Base-by-base conservation (phyloP, 2,329 filamentous ascomycete genomes). In the Aureobasidium sp. region DNA sequence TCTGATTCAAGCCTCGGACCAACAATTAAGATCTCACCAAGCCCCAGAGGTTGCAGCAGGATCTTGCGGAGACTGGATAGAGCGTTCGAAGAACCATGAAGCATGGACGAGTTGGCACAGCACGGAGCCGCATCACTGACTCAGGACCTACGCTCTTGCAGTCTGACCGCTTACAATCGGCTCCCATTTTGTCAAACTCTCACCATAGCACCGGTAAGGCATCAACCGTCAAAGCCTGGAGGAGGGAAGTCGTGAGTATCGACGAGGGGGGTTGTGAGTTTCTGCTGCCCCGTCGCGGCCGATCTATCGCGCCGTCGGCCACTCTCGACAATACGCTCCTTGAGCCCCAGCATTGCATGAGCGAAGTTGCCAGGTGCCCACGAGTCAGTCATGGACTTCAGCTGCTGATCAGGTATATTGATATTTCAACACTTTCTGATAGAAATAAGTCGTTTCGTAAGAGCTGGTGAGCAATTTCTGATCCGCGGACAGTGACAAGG, bases 321-420 rank as follows among this genome's bases (percentile, higher is more conserved):
- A 55, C 15, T 11, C 51, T 9, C 42, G 51, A 55, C 51, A 41
- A 31, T 29, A 41, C 37, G 42, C 17, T 55, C 20, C 17, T 31
- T 29, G 51, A 41, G 8, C 17, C 51, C 51, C 37, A 55, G 27
- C 34, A 27, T 22, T 39, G 34, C 20, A 39, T 52, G 49, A 14
- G 20, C 15, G 17, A 42, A 42, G 17, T 20, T 20, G 22, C 15
- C 25, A 15, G 7, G 31, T 12, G 15, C 17, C 25, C 37, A 55
- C 25, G 51, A 55, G 51, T 55, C 51, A 55, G 36, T 55, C 27
- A 22, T 20, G 27, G 51, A 55, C 51, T 42, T 55, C 51, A 55
- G 37, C 51, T 55, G 36, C 51, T 55, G 51, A 29, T 42, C 37
- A 29, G 34, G 15, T 11, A 55, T 41, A 42, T 17, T 25, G 14